phyloP scores from a whole-genome alignment of 2,329 filamentous ascomycete species.

The Blumeria graminis region DNA sequence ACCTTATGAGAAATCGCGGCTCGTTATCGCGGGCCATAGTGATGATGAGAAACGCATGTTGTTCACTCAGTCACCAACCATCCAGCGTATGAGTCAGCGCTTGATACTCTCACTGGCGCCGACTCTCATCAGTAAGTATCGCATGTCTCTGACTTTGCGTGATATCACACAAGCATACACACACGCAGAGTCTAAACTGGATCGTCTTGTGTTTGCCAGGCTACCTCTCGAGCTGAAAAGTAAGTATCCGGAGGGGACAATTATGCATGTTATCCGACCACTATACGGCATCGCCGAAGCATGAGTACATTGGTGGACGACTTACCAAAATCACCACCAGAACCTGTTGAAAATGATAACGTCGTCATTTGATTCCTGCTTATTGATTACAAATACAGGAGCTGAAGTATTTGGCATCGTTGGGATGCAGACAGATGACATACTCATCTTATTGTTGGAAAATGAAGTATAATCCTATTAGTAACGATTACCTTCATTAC shows the following conservation, averaged over 20 bases:
- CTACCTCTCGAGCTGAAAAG: background rate
- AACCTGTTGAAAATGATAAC: background rate
- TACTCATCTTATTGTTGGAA: background rate
- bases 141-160: background rate
- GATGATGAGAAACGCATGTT: constrained; percentile 3
- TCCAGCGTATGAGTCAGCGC: constrained; percentile 3
- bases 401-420: background rate
- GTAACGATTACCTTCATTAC: no score
- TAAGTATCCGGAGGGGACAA: background rate
- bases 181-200: background rate
- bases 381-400: background rate
- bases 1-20: background rate
- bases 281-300: background rate
- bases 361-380: background rate
- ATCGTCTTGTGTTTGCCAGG: background rate
- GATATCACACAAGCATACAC: background rate
- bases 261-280: background rate
- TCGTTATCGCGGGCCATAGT: constrained; percentile 4
- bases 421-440: background rate
- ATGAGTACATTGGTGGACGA: background rate
- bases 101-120: constrained; percentile 3
- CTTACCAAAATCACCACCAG: background rate
- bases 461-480: no score
- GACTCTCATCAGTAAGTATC: background rate
- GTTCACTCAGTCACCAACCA: constrained; percentile 5